These are phyloP conservation scores for Cladochytrium replicatum DNA, from an alignment of 192 early-diverging fungal species.

Conservation along the genomic window DNA sequence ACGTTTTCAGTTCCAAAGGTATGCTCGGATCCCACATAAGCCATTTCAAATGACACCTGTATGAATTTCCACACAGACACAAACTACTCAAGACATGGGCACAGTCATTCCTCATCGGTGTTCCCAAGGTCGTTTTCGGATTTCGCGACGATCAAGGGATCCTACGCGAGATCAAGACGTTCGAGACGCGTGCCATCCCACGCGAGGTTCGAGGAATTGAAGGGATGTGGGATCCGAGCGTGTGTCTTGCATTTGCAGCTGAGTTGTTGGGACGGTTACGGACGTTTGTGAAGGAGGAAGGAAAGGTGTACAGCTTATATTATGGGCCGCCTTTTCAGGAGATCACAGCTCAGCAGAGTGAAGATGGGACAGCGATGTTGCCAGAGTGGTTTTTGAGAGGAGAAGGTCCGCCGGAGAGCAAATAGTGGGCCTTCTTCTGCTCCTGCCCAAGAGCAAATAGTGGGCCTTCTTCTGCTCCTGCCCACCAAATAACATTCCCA, in stretches of 20 bases:
- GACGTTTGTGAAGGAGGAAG: slow-evolving; percentile 10
- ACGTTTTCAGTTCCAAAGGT: slow-evolving; percentile 51
- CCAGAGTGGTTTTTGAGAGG: no score
- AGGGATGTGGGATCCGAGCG: slow-evolving; percentile 67
- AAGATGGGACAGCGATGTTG: no score
- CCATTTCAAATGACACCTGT: not conserved
- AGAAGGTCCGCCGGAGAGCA: no score
- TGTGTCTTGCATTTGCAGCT: slow-evolving; percentile 80
- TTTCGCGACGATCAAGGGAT: slow-evolving; percentile 70
- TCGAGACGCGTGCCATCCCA: slow-evolving; percentile 75
- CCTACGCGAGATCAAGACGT: slow-evolving; percentile 42
- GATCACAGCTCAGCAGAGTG: no score
- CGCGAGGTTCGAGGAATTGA: slow-evolving; percentile 56
- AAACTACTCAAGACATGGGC: slow-evolving; percentile 90
- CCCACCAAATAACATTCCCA: no score
- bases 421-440: no score
- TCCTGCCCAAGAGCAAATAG: no score
- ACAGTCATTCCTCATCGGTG: slow-evolving; percentile 86
- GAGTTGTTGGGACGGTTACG: slow-evolving; percentile 36
- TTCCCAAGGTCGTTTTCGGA: slow-evolving; percentile 72
- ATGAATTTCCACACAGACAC: slow-evolving; percentile 23
- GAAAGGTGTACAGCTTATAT: no score
- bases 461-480: no score
- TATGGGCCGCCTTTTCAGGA: no score
- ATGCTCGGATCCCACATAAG: slow-evolving; percentile 1